Evolutionary conservation across 176 grass and related monocot genomes (phyloP).

Genomic region (Tuctoria greenei): DNA sequence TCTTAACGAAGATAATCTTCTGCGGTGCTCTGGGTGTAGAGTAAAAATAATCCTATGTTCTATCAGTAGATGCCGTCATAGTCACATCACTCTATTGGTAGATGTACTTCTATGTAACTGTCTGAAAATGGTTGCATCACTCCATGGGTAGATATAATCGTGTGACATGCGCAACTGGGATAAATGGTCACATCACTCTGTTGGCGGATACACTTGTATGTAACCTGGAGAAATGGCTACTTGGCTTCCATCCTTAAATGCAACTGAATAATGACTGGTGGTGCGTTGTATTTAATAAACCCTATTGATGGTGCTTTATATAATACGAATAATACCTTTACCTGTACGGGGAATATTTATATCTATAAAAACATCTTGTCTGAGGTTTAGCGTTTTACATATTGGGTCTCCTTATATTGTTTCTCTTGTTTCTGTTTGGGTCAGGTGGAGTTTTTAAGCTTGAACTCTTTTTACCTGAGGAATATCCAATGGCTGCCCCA

Average conservation of each 20-base stretch:
- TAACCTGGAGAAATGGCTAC: background rate
- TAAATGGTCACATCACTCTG: background rate
- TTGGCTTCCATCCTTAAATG: background rate
- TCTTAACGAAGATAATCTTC: background rate
- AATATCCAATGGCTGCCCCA: conserved; percentile 97
- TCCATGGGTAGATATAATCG: background rate
- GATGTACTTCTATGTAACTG: background rate
- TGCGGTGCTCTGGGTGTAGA: background rate
- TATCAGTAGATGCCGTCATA: background rate
- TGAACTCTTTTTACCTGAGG: conserved; percentile 98
- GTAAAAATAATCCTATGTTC: background rate
- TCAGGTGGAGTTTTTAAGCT: conserved; percentile 98
- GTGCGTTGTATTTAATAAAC: background rate
- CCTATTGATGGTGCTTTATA: background rate
- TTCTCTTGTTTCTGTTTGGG: conserved; percentile 7
- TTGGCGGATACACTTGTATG: background rate
- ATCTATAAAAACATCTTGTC: background rate
- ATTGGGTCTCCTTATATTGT: conserved; percentile 16
- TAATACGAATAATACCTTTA: background rate
- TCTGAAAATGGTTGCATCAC: background rate
- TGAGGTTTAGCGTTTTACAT: conserved; percentile 24
- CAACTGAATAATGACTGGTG: background rate
- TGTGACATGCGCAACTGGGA: background rate
- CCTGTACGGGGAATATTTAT: conserved; percentile 5
- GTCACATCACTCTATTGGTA: background rate